phyloP scores from a whole-genome alignment of 2,329 filamentous ascomycete species.

The Penicillium concentricum region DNA sequence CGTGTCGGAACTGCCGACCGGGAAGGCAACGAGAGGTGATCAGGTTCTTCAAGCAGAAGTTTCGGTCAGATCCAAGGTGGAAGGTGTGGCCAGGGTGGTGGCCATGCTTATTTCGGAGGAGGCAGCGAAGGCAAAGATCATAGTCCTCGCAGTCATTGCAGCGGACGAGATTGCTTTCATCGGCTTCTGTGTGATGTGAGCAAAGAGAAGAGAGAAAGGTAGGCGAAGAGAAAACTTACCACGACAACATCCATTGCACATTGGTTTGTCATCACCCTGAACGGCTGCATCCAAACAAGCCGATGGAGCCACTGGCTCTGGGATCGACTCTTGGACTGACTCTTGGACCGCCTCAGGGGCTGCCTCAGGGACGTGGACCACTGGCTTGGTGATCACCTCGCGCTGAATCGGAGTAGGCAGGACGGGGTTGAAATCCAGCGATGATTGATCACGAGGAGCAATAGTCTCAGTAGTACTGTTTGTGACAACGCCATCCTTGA shows the following conservation, averaged over 20 bases:
- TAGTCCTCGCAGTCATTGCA: constrained; percentile 85
- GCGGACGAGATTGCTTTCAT: constrained; percentile 78
- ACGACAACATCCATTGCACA: constrained; percentile 65
- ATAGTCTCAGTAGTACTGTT: constrained; percentile 84
- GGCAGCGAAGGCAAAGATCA: constrained; percentile 85
- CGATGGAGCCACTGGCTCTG: constrained; percentile 13
- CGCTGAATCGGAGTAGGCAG: constrained; percentile 8
- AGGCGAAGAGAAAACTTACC: constrained; percentile 42
- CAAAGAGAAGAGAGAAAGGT: constrained; percentile 15
- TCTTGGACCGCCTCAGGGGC: constrained; percentile 25
- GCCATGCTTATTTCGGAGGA: constrained; percentile 73
- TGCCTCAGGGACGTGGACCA: constrained; percentile 12
- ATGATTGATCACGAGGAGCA: constrained; percentile 58
- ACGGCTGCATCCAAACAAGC: constrained; percentile 17
- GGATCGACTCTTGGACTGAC: constrained; percentile 13
- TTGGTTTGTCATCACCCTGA: constrained; percentile 37
- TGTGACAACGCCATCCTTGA: constrained; percentile 74
- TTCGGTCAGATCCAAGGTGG: constrained; percentile 50
- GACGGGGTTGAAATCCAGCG: constrained; percentile 14
- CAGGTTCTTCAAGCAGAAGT: constrained; percentile 59
- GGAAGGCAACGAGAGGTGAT: constrained; percentile 69
- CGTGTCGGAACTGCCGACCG: constrained; percentile 78
- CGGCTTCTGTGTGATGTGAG: constrained; percentile 54
- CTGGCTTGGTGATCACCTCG: constrained; percentile 16
- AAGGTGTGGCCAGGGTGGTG: constrained; percentile 90